A percentile compares a stretch with the other conserved stretches of the same genome.
Conservation (phyloP, 2,329 filamentous ascomycete species). For the Bipolaris bicolor region DNA sequence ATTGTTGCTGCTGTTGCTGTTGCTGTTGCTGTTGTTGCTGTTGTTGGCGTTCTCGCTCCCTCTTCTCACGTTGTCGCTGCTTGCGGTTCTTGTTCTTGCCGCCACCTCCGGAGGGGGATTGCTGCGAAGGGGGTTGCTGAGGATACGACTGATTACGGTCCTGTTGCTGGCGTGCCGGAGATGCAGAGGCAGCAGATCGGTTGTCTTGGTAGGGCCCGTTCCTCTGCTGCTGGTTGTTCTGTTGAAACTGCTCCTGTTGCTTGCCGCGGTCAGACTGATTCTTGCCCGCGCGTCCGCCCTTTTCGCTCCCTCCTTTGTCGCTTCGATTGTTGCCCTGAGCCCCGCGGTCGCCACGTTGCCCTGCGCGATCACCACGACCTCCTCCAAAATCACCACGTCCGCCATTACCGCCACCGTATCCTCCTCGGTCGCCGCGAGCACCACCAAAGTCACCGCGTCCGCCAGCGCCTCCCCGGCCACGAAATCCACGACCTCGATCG, state of each 20-base stretch:
- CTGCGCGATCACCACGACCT: conserved; percentile 31
- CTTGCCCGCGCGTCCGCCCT: conserved; percentile 35
- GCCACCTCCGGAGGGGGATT: conserved; percentile 30
- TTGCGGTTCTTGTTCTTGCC: conserved; percentile 43
- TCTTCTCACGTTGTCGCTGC: conserved; percentile 37
- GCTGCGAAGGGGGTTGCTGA: conserved; percentile 21
- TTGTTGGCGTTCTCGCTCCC: conserved; percentile 32
- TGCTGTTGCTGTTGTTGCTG: conserved; percentile 24
- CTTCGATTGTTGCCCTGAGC: conserved; percentile 28
- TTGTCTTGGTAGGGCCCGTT: conserved; percentile 33
- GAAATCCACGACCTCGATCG: conserved; percentile 48
- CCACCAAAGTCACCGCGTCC: conserved; percentile 29
- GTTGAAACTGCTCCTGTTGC: conserved; percentile 27
- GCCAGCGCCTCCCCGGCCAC: conserved; percentile 39
- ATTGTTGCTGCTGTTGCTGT: conserved; percentile 16
- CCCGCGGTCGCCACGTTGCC: conserved; percentile 35
- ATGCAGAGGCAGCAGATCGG: conserved; percentile 28
- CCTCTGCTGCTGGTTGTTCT: conserved; percentile 25
- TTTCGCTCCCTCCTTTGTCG: conserved; percentile 23
- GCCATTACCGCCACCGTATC: conserved; percentile 34
- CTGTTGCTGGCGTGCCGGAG: conserved; percentile 30
- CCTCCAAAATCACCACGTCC: conserved; percentile 21
- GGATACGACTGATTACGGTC: conserved; percentile 31
- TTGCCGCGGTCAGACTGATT: conserved; percentile 33
- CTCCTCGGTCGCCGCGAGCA: conserved; percentile 37